These are phyloP conservation scores for Lathyrus oleraceus DNA, from an alignment of 306 rosid genomes.

Conservation along the genomic window DNA sequence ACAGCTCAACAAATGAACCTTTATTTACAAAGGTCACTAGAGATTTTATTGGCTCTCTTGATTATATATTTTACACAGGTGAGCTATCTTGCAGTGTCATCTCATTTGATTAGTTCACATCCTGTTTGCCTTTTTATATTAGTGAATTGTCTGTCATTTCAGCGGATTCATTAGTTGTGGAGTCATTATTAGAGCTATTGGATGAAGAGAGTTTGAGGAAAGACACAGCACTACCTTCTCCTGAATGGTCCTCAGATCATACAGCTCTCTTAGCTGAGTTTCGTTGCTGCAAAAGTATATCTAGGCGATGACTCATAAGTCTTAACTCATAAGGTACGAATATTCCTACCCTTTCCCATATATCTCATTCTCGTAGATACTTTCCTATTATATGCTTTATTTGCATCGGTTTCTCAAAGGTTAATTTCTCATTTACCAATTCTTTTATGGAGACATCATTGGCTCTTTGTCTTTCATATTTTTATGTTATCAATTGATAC, in stretches of 20 bases:
- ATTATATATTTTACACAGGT: constrained; percentile 99
- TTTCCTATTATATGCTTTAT: not conserved
- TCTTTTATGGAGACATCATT: not conserved
- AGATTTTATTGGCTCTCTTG: constrained; percentile 96
- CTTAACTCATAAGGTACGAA: constrained; percentile 44
- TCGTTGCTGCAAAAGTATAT: constrained; percentile 85
- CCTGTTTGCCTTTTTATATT: constrained; percentile 20
- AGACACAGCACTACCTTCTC: constrained; percentile 99
- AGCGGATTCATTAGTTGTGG: constrained; percentile 98
- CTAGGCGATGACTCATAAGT: constrained; percentile 69
- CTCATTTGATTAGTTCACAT: not conserved
- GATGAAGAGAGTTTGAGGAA: constrained; percentile 98
- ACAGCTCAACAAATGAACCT: constrained; percentile 82
- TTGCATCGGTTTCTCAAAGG: not conserved
- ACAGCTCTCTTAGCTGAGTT: constrained; percentile 95
- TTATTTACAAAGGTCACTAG: constrained; percentile 90
- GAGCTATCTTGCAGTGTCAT: constrained; percentile 28
- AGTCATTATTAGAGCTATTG: constrained; percentile 92
- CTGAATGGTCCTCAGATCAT: constrained; percentile 99
- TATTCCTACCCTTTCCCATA: not conserved
- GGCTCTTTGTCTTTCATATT: not conserved
- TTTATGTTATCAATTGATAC: not conserved
- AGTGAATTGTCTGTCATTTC: constrained; percentile 41
- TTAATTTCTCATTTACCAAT: constrained; percentile 1
- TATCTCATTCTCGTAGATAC: not conserved